A percentile compares a stretch with the other conserved stretches of the same genome.
phyloP scores from a whole-genome alignment of 1,284 basidiomycete genomes.

The Cryptococcus deneoformans region DNA sequence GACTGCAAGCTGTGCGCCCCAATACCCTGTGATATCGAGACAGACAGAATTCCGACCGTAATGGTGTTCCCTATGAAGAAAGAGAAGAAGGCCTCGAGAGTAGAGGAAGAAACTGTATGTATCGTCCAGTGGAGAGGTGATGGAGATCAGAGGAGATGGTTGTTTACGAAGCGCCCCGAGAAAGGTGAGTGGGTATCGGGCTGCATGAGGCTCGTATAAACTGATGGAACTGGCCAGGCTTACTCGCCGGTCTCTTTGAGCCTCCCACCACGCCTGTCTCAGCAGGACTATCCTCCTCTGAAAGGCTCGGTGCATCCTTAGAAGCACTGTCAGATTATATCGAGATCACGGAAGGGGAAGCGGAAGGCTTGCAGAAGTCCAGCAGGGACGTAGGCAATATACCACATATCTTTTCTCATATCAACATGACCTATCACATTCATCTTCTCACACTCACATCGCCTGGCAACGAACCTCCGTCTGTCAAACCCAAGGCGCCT shows the following conservation, averaged over 20 bases:
- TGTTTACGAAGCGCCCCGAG: conserved; percentile 76
- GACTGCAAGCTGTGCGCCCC: conserved; percentile 69
- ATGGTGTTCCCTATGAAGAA: conserved; percentile 83
- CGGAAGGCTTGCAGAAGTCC: not conserved
- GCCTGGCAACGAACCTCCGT: not conserved
- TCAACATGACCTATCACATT: conserved; percentile 82
- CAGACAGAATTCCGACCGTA: conserved; percentile 49
- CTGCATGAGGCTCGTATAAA: not conserved
- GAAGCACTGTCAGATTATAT: conserved; percentile 5
- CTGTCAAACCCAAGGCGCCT: not conserved
- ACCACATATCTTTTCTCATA: conserved; percentile 84
- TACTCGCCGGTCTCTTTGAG: conserved; percentile 72
- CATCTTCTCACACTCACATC: conserved; percentile 19
- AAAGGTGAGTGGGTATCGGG: conserved; percentile 56
- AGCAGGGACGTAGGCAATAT: conserved; percentile 56
- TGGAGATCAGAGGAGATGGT: conserved; percentile 54
- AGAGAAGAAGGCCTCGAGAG: conserved; percentile 75
- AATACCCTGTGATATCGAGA: conserved; percentile 49
- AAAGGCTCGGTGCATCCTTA: conserved; percentile 12
- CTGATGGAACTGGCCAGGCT: conserved; percentile 56
- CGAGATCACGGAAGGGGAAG: not conserved
- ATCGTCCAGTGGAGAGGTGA: conserved; percentile 70
- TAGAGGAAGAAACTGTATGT: conserved; percentile 81
- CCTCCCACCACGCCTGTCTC: conserved; percentile 40
- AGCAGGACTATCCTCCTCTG: not conserved